phyloP scores from a whole-genome alignment of 2,329 filamentous ascomycete species.

The Scedosporium aurantiacum region DNA sequence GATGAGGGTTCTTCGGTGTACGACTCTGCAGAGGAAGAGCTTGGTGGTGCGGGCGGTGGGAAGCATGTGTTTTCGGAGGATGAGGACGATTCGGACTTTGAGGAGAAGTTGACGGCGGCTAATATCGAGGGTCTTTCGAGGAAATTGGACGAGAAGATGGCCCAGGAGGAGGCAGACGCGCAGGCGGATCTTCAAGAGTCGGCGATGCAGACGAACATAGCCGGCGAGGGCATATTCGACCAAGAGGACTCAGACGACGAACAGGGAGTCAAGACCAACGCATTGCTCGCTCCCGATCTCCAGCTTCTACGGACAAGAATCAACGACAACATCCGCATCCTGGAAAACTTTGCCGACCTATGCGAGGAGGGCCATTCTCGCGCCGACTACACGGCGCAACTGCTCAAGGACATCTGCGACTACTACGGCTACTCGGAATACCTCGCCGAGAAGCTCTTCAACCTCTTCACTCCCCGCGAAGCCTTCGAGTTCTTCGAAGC shows the following conservation, averaged over 20 bases:
- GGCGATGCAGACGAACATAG: conserved; percentile 88
- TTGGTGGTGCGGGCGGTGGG: conserved; percentile 27
- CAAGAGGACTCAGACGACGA: conserved; percentile 48
- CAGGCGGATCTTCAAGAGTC: conserved; percentile 77
- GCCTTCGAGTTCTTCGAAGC: conserved; percentile 98
- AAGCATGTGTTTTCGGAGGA: conserved; percentile 88
- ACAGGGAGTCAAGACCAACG: conserved; percentile 44
- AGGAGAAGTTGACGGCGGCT: conserved; percentile 85
- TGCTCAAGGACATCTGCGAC: conserved; percentile 83
- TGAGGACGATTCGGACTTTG: conserved; percentile 75
- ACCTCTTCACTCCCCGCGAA: conserved; percentile 83
- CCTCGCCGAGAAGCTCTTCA: conserved; percentile 91
- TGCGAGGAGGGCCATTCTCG: conserved; percentile 71
- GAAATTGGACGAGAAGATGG: conserved; percentile 68
- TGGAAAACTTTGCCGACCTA: conserved; percentile 78
- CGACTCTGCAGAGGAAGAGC: conserved; percentile 59
- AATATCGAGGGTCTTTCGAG: conserved; percentile 89
- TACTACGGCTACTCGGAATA: conserved; percentile 96
- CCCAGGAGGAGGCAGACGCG: conserved; percentile 70
- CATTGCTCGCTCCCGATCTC: conserved; percentile 73
- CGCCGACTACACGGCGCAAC: conserved; percentile 75
- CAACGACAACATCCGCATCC: conserved; percentile 82
- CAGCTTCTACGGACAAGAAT: conserved; percentile 81
- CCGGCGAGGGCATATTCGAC: conserved; percentile 44
- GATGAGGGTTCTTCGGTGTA: conserved; percentile 40